These are phyloP conservation scores for Agrocybe chaxingu DNA, from an alignment of 768 basidiomycete genomes.

Conservation along the genomic window DNA sequence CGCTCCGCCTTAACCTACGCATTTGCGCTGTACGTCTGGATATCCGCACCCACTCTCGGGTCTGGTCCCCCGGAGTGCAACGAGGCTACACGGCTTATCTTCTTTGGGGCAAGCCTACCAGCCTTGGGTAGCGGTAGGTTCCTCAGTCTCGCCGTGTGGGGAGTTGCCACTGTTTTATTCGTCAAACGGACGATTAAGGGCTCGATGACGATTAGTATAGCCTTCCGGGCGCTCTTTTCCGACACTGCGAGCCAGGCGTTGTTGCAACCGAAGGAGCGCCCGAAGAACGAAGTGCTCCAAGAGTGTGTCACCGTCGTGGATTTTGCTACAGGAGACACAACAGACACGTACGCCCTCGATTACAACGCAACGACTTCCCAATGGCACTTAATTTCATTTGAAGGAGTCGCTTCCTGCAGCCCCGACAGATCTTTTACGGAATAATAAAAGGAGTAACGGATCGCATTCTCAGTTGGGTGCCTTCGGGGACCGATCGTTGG, in stretches of 20 bases:
- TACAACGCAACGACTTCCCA: background rate
- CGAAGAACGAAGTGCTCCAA: slow-evolving; percentile 17
- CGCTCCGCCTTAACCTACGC: slow-evolving; percentile 24
- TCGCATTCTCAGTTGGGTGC: slow-evolving; percentile 20
- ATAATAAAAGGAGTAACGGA: slow-evolving; percentile 18
- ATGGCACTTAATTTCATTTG: too few relatives aligned
- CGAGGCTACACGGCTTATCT: slow-evolving; percentile 19
- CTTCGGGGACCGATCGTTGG: slow-evolving; percentile 17
- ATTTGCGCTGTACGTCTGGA: slow-evolving; percentile 25
- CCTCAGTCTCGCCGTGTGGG: slow-evolving; percentile 19
- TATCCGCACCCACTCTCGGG: slow-evolving; percentile 20
- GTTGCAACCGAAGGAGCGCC: slow-evolving; percentile 17
- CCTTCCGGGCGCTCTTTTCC: slow-evolving; percentile 17
- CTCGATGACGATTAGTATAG: slow-evolving; percentile 14
- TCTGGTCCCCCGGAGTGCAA: slow-evolving; percentile 18
- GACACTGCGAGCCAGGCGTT: slow-evolving; percentile 15
- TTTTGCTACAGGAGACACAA: slow-evolving; percentile 14
- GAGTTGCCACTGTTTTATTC: slow-evolving; percentile 16
- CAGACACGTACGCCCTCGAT: slow-evolving; percentile 7
- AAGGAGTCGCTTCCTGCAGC: slow-evolving; percentile 17
- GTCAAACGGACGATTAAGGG: slow-evolving; percentile 15
- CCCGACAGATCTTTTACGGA: slow-evolving; percentile 23
- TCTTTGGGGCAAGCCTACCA: slow-evolving; percentile 23
- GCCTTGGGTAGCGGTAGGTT: slow-evolving; percentile 18
- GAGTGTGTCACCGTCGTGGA: slow-evolving; percentile 13